Conservation (phyloP, 805 yeast species). For the Wickerhamiella dianesei region DNA sequence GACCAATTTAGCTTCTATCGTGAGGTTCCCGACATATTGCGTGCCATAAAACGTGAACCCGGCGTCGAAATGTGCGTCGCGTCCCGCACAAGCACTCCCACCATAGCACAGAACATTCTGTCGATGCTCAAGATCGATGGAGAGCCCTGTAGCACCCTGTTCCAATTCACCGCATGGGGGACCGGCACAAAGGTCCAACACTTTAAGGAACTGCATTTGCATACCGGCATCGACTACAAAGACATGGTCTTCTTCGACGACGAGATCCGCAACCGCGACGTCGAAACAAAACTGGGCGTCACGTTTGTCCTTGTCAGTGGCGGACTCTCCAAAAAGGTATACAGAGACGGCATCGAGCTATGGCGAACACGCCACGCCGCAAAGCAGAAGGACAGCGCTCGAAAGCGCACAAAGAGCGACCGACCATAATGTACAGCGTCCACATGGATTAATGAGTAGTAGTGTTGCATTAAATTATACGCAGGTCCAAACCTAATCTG, state of each 20-base stretch:
- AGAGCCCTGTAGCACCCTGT: slow-evolving; percentile 37
- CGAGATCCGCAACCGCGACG: slow-evolving; percentile 66
- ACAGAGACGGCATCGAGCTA: slow-evolving; percentile 13
- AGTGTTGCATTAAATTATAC: too few species aligned
- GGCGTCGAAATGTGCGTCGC: slow-evolving; percentile 51
- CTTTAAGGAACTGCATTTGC: slow-evolving; percentile 36
- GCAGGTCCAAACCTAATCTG: too few species aligned
- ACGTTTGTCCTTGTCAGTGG: slow-evolving; percentile 51
- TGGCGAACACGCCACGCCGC: slow-evolving; percentile 11
- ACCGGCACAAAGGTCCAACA: slow-evolving; percentile 41
- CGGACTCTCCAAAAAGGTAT: slow-evolving; percentile 24
- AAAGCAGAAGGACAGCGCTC: background rate
- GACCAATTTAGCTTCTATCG: slow-evolving; percentile 43
- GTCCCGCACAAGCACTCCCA: slow-evolving; percentile 66
- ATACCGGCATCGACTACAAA: slow-evolving; percentile 32
- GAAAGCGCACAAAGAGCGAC: background rate
- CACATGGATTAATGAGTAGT: too few species aligned
- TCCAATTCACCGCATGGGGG: slow-evolving; percentile 31
- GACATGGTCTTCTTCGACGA: slow-evolving; percentile 67
- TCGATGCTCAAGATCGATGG: slow-evolving; percentile 38
- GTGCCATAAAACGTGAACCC: slow-evolving; percentile 34
- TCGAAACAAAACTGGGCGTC: slow-evolving; percentile 49
- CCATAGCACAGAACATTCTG: slow-evolving; percentile 54
- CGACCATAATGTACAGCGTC: too few species aligned
- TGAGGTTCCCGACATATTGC: slow-evolving; percentile 55